A percentile compares a stretch with the other conserved stretches of the same genome.
phyloP scores from a whole-genome alignment of 768 basidiomycete species.

The Leccinum ochraceum region DNA sequence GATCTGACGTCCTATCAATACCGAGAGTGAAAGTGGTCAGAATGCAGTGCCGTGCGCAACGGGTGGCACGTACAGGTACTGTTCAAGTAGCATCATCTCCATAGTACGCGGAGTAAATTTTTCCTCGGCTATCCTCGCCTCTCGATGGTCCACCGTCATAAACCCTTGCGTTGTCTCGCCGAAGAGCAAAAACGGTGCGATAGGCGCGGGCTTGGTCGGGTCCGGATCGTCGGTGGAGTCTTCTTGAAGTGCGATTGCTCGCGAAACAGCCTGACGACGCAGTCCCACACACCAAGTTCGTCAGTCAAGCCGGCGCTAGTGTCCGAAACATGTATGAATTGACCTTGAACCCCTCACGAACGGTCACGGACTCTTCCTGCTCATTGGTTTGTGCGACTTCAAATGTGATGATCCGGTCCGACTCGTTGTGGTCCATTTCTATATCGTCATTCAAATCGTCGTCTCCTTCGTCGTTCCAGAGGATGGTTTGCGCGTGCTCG shows the following conservation, averaged over 20 bases:
- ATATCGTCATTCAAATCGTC: conserved; percentile 12
- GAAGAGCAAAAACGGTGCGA: conserved; percentile 34
- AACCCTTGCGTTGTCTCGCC: conserved; percentile 46
- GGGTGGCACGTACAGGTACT: conserved; percentile 20
- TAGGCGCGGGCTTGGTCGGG: conserved; percentile 3
- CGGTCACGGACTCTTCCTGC: conserved; percentile 50
- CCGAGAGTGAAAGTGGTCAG: background rate
- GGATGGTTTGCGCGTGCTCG: conserved; percentile 44
- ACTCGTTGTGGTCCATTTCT: conserved; percentile 39
- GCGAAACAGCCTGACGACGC: conserved; percentile 10
- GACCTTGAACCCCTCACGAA: conserved; percentile 49
- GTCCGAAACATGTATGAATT: background rate
- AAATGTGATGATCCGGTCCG: conserved; percentile 52
- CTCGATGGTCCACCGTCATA: conserved; percentile 32
- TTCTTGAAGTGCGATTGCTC: conserved; percentile 12
- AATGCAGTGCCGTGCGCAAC: background rate
- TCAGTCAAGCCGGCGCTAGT: no score
- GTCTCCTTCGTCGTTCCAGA: conserved; percentile 39
- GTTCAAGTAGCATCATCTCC: conserved; percentile 15
- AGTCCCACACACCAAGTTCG: background rate
- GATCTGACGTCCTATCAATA: conserved; percentile 21
- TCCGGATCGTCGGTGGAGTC: conserved; percentile 7
- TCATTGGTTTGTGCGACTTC: conserved; percentile 56
- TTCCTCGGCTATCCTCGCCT: conserved; percentile 2
- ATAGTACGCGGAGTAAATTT: background rate